Conservation (phyloP, 805 yeast genomes). For the Candida andamanensis region DNA sequence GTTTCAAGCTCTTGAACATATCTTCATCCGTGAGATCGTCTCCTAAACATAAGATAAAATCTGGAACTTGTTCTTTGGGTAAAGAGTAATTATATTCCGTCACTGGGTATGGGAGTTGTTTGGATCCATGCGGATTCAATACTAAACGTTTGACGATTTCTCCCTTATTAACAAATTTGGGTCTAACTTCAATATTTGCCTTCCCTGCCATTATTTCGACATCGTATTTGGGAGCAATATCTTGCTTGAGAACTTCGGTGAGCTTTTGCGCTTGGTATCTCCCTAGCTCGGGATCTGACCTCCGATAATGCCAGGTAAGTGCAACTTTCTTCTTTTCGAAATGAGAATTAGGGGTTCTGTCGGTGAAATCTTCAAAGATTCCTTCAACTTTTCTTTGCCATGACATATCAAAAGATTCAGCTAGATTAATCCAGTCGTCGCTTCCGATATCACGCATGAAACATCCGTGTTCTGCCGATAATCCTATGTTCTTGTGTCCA, state of each 20-base stretch:
- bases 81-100: constrained; percentile 20
- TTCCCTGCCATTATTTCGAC: constrained; percentile 96
- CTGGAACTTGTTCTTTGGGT: constrained; percentile 54
- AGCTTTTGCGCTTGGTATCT: constrained; percentile 69
- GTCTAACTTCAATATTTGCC: constrained; percentile 97
- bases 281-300: constrained; percentile 92
- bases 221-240: constrained; percentile 62
- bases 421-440: constrained; percentile 74
- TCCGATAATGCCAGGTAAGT: constrained; percentile 94
- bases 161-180: constrained; percentile 91
- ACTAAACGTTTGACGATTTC: constrained; percentile 86
- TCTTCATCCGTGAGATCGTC: constrained; percentile 98
- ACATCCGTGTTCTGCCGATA: constrained; percentile 97
- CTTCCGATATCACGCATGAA: constrained; percentile 73
- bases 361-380: constrained; percentile 70
- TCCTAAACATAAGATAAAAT: constrained; percentile 84
- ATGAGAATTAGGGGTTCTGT: constrained; percentile 83
- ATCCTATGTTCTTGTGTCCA: constrained; percentile 68
- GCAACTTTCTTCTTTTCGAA: constrained; percentile 91
- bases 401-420: constrained; percentile 80
- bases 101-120: constrained; percentile 36
- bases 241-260: constrained; percentile 53
- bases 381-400: constrained; percentile 87
- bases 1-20: constrained; percentile 79
- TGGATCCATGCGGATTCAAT: constrained; percentile 53